Evolutionary conservation across 805 yeast species (phyloP), one percentile per base, ranked within the genome.

Genomic region (Tetrapisispora nanseiensis): DNA sequence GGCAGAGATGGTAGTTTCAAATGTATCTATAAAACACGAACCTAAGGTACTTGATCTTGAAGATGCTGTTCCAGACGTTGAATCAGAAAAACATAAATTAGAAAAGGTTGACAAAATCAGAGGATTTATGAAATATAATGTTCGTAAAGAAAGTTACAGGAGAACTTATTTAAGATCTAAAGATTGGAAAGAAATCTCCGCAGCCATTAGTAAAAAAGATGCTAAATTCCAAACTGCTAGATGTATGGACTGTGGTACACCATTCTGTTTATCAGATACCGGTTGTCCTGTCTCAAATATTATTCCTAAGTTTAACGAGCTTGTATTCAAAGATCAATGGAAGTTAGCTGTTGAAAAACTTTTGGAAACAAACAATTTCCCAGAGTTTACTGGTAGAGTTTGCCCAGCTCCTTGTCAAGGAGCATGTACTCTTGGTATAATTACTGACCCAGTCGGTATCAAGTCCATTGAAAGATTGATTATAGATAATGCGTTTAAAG

Each of bases 351-450:
- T 87, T 56, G 90, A 87, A 62, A 76, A 95, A 54, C 74, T 90
- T 62, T 68, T 85, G 61, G 90, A 87, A 89, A 92, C 98, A 47
- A 90, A 90, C 71, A 90, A 92, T 69, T 90, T 92, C 83, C 97
- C 97, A 19, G 97, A 92, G 68, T 90, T 92, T 59, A 90, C 97
- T 46, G 95, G 97, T 47, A 80, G 97, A 68, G 90, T 90, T 49
- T 90, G 98, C 69, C 98, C 98, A 19, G 97, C 97, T 47, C 98
- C 98, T 50, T 90, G 98, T 71, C 95, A 89, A 66, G 97, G 97
- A 55, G 95, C 97, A 3, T 83, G 94, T 67, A 90, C 86, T 27
- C 73, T 92, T 56, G 95, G 96, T 37, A 86, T 92, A 55, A 86
- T 81, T 63, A 94, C 83, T 51, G 92, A 84, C 53, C 95, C 97